Percentiles rank a stretch among this genome's conserved stretches.
Conservation (phyloP, 2,329 filamentous ascomycete genomes). For the Trichoderma sp. region DNA sequence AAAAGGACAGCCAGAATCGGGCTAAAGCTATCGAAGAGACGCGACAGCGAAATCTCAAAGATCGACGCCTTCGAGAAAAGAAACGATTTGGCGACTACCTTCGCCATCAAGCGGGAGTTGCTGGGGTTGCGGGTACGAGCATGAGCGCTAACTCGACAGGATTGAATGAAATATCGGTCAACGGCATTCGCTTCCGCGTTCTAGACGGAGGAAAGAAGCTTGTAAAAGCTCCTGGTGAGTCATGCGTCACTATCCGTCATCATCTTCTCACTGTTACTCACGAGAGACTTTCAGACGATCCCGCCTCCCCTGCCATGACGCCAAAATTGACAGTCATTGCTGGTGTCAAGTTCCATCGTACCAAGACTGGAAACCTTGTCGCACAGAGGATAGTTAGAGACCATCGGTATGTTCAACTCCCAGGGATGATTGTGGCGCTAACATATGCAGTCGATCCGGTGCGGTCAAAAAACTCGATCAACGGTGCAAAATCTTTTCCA, state of each 20-base stretch:
- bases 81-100: slow-evolving; percentile 48
- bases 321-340: slow-evolving; percentile 72
- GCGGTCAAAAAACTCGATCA: slow-evolving; percentile 67
- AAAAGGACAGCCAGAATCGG: slow-evolving; percentile 68
- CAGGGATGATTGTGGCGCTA: slow-evolving; percentile 36
- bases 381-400: slow-evolving; percentile 72
- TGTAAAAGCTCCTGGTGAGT: slow-evolving; percentile 65
- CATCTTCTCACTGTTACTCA: neutral
- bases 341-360: slow-evolving; percentile 79
- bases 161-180: slow-evolving; percentile 63
- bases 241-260: neutral
- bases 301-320: slow-evolving; percentile 62
- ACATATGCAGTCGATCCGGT: slow-evolving; percentile 47
- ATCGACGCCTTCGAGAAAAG: slow-evolving; percentile 58
- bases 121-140: slow-evolving; percentile 28
- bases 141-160: slow-evolving; percentile 30
- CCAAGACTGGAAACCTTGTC: slow-evolving; percentile 84
- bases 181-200: slow-evolving; percentile 72
- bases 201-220: slow-evolving; percentile 80
- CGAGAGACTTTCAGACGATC: slow-evolving; percentile 46
- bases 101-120: slow-evolving; percentile 29
- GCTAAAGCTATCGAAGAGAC: slow-evolving; percentile 71
- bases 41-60: slow-evolving; percentile 54
- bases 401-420: slow-evolving; percentile 62
- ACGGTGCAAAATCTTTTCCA: slow-evolving; percentile 70